Evolutionary conservation across 768 basidiomycete species (phyloP).

Genomic region (Russula ochroleuca): DNA sequence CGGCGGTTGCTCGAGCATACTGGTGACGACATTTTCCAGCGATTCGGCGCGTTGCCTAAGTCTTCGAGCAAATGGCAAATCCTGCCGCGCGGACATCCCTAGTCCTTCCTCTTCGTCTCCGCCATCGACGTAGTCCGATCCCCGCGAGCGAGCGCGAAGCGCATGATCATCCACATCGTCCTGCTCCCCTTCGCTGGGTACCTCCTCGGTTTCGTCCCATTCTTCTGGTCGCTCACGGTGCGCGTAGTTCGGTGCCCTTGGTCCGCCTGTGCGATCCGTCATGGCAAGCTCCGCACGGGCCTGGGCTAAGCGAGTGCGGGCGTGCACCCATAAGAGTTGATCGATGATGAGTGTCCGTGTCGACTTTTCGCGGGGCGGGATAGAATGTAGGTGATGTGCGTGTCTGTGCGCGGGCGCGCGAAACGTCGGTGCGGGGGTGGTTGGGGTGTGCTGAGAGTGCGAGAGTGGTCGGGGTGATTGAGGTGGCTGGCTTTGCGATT

Average conservation of each 20-base stretch:
- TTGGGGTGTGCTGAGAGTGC: neutral
- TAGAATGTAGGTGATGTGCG: slow-evolving; percentile 82
- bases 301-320: slow-evolving; percentile 74
- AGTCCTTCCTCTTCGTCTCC: slow-evolving; percentile 59
- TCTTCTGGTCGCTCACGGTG: slow-evolving; percentile 69
- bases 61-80: slow-evolving; percentile 56
- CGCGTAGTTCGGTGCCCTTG: slow-evolving; percentile 53
- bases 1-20: slow-evolving; percentile 79
- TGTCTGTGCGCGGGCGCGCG: slow-evolving; percentile 79
- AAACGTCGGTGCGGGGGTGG: slow-evolving; percentile 38
- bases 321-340: slow-evolving; percentile 83
- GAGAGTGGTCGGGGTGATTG: neutral
- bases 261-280: slow-evolving; percentile 75
- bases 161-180: slow-evolving; percentile 33
- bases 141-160: slow-evolving; percentile 48
- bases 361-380: slow-evolving; percentile 85
- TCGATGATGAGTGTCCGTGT: slow-evolving; percentile 84
- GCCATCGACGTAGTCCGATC: slow-evolving; percentile 46
- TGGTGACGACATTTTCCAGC: slow-evolving; percentile 74
- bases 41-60: slow-evolving; percentile 73
- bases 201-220: slow-evolving; percentile 71
- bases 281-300: slow-evolving; percentile 82
- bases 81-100: slow-evolving; percentile 42
- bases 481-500: neutral
- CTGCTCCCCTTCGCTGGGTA: slow-evolving; percentile 58